phyloP scores from a whole-genome alignment of 192 early-diverging fungal genomes.

The Mortierella antarctica region DNA sequence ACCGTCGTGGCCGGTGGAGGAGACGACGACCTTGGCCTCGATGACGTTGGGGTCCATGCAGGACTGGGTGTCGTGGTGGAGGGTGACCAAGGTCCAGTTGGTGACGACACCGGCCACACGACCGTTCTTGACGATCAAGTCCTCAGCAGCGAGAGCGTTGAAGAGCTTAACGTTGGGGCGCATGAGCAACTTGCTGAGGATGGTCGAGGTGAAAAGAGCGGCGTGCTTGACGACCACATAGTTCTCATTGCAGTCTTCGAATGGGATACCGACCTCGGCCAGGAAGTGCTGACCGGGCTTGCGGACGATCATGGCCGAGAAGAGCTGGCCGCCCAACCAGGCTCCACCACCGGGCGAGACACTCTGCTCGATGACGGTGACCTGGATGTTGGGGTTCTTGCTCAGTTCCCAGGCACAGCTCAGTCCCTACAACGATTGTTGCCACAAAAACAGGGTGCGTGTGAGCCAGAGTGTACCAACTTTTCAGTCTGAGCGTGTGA shows the following conservation, averaged over 20 bases:
- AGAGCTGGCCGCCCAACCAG: constrained; percentile 80
- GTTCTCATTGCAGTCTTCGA: constrained; percentile 75
- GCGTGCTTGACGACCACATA: constrained; percentile 81
- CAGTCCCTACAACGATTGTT: constrained; percentile 55
- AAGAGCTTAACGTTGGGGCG: constrained; percentile 76
- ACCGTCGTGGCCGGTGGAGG: constrained; percentile 74
- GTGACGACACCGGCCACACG: constrained; percentile 75
- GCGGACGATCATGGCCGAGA: constrained; percentile 78
- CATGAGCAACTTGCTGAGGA: constrained; percentile 71
- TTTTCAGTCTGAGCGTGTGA: too few species aligned
- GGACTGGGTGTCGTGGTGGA: constrained; percentile 63
- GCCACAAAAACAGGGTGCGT: constrained; percentile 3
- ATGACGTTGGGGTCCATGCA: constrained; percentile 84
- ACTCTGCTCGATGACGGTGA: constrained; percentile 76
- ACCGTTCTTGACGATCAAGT: constrained; percentile 71
- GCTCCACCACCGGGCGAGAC: constrained; percentile 80
- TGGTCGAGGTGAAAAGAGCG: constrained; percentile 78
- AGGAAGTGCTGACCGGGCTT: constrained; percentile 76
- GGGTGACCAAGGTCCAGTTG: constrained; percentile 79
- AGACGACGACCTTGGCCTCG: constrained; percentile 72
- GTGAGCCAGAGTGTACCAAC: neutral
- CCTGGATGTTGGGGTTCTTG: constrained; percentile 72
- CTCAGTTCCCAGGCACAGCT: constrained; percentile 74
- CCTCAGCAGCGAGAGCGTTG: constrained; percentile 80
- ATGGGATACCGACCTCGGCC: constrained; percentile 72